Base-by-base conservation (phyloP, 2,329 filamentous ascomycete species). In the Diaporthe citrichinensis region DNA sequence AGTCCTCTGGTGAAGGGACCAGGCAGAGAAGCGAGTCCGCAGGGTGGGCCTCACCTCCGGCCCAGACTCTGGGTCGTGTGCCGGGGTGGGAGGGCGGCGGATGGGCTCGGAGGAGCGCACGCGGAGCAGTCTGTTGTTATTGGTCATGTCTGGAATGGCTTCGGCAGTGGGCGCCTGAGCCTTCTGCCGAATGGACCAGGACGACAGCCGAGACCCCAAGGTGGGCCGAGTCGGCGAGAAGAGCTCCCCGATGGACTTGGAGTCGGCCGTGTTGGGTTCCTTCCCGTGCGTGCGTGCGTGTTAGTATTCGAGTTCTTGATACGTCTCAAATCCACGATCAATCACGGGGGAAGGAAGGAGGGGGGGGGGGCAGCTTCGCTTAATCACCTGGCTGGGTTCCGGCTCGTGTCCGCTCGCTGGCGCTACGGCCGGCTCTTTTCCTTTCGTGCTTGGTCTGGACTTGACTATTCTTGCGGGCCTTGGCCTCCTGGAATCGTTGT, bases 241-340 rank as follows among this genome's bases (percentile, higher is more conserved):
- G 44, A 68, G 62, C 46, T 68, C 62, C 41, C 44, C 62, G 46
- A 68, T 68, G 62, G 62, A 68, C 62, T 68, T 68, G 28, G 62
- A 36, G 44, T 68, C 62, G 44, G 46, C 46, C 10, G 44, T 39
- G 44, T 68, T 51, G 62, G 44, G 46, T 34, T 51, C 28, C 41
- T 68, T 49, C 31, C 44, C 41, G 14, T 49, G 8, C 17, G 15
- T 49, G 8, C 17, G 15, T 39, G 57, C 31, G 25, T 3, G 62
- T 68, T 28, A 68, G 44, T 25, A 51, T 36, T 51, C 28, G 44
- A 39, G 8, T 65, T 51, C 31, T 36, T 51, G 61, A 53, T 25
- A 67, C 41, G 41, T 46, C 44, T 67, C 44, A 67, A 49, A 67
- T 41, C 28, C 12, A 44, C 39, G 36, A 61, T 41, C 49, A 53